Conservation (phyloP, 495 filamentous ascomycete genomes). For the Extremus antarcticus region DNA sequence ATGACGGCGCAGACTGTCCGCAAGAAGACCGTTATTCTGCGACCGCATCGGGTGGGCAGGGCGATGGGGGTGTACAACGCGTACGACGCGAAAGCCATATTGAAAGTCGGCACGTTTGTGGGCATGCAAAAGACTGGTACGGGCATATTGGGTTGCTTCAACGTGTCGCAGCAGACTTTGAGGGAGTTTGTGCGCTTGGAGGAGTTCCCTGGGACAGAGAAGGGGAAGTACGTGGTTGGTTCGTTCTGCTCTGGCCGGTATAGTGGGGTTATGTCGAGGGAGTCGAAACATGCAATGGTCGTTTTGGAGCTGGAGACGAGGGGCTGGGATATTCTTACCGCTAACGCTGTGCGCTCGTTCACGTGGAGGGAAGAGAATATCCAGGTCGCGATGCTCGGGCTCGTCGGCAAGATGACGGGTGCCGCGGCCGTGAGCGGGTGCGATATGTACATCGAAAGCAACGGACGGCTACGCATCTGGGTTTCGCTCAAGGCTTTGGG, state of each 20-base stretch:
- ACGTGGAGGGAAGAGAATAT: conserved; percentile 24
- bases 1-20: conserved; percentile 61
- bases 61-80: conserved; percentile 59
- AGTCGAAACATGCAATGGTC: conserved; percentile 33
- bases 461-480: conserved; percentile 50
- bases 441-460: conserved; percentile 44
- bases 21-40: conserved; percentile 63
- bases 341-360: conserved; percentile 53
- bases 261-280: conserved; percentile 31
- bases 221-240: conserved; percentile 55
- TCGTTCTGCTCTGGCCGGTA: conserved; percentile 59
- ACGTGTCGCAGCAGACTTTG: conserved; percentile 44
- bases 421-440: conserved; percentile 60
- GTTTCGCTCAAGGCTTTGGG: conserved; percentile 72
- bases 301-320: conserved; percentile 47
- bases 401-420: conserved; percentile 84
- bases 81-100: conserved; percentile 58
- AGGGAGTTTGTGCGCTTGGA: conserved; percentile 57
- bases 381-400: conserved; percentile 57
- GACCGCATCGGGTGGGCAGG: conserved; percentile 60
- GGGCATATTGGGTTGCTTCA: conserved; percentile 75
- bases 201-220: conserved; percentile 60
- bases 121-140: conserved; percentile 55
- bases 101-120: conserved; percentile 69
- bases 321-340: conserved; percentile 75